phyloP scores from a whole-genome alignment of 2,329 filamentous ascomycete species.

The Colletotrichum magnum region DNA sequence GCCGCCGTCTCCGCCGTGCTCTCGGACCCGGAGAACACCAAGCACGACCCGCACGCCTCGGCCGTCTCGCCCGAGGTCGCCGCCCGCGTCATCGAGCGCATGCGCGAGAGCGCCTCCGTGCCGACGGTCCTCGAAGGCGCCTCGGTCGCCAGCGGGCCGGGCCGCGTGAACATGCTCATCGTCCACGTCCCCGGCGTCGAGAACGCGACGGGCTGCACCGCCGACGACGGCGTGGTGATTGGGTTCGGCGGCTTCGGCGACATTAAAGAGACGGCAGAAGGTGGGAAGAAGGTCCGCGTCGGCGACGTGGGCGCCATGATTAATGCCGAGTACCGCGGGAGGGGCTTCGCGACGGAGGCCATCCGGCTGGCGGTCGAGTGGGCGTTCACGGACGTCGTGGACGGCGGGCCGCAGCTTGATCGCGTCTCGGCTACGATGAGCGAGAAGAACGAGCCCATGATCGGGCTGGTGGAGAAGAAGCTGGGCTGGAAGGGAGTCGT shows the following conservation, averaged over 20 bases:
- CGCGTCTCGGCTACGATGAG: slow-evolving; percentile 46
- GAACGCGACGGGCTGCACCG: background rate
- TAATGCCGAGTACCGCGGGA: slow-evolving; percentile 43
- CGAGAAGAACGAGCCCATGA: slow-evolving; percentile 45
- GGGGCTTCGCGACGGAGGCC: slow-evolving; percentile 46
- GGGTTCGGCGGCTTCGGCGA: slow-evolving; percentile 49
- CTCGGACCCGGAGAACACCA: slow-evolving; percentile 41
- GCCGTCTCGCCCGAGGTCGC: slow-evolving; percentile 40
- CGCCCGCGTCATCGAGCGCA: slow-evolving; percentile 40
- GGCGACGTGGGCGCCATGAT: slow-evolving; percentile 49
- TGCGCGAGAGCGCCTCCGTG: slow-evolving; percentile 46
- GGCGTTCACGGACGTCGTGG: slow-evolving; percentile 43
- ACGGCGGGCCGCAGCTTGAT: slow-evolving; percentile 47
- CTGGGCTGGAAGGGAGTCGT: slow-evolving; percentile 43
- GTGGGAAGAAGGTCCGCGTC: slow-evolving; percentile 40
- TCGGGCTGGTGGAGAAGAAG: slow-evolving; percentile 43
- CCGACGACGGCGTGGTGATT: slow-evolving; percentile 39
- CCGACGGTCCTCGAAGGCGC: slow-evolving; percentile 41
- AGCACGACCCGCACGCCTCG: slow-evolving; percentile 39
- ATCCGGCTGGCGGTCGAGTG: slow-evolving; percentile 46
- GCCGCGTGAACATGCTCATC: slow-evolving; percentile 46
- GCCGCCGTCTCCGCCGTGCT: slow-evolving; percentile 45
- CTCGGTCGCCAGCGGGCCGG: slow-evolving; percentile 42
- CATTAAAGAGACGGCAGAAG: slow-evolving; percentile 45
- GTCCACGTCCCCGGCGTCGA: slow-evolving; percentile 34